Conservation (phyloP, 2,329 filamentous ascomycete species). For the Fusarium foetens region DNA sequence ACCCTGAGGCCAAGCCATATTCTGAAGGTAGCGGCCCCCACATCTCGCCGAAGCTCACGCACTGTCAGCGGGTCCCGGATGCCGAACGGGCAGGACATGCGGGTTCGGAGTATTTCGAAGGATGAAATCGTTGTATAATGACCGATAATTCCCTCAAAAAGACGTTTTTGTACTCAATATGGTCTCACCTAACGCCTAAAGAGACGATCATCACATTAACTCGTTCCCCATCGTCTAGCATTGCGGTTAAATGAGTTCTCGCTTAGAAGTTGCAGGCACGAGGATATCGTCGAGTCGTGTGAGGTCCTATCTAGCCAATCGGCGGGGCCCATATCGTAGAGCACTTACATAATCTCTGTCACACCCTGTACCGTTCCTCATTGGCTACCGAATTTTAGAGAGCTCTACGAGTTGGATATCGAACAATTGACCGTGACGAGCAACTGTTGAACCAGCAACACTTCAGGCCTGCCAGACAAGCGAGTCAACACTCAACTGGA, state of each 20-base stretch:
- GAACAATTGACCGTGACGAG: slow-evolving; percentile 21
- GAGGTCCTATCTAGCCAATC: slow-evolving; percentile 21
- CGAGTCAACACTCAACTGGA: background rate
- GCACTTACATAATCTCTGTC: slow-evolving; percentile 32
- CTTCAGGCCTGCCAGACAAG: slow-evolving; percentile 3
- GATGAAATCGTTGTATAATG: background rate
- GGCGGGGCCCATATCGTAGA: background rate
- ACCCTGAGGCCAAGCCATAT: slow-evolving; percentile 32
- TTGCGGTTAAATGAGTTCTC: background rate
- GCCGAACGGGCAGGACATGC: slow-evolving; percentile 13
- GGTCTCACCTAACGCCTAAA: background rate
- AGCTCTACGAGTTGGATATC: slow-evolving; percentile 8
- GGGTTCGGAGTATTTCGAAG: slow-evolving; percentile 11
- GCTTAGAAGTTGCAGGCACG: background rate
- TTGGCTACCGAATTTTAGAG: slow-evolving; percentile 40
- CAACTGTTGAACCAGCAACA: slow-evolving; percentile 23
- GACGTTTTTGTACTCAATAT: background rate
- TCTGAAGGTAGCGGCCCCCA: slow-evolving; percentile 25
- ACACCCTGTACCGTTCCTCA: background rate
- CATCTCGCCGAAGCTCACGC: slow-evolving; percentile 13
- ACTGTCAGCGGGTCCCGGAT: slow-evolving; percentile 27
- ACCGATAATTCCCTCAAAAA: background rate
- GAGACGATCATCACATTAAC: background rate
- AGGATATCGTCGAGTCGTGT: slow-evolving; percentile 17
- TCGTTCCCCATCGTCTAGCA: background rate